Evolutionary conservation across 139 green algal genomes (phyloP).

Genomic region (Gonium pectorale): DNA sequence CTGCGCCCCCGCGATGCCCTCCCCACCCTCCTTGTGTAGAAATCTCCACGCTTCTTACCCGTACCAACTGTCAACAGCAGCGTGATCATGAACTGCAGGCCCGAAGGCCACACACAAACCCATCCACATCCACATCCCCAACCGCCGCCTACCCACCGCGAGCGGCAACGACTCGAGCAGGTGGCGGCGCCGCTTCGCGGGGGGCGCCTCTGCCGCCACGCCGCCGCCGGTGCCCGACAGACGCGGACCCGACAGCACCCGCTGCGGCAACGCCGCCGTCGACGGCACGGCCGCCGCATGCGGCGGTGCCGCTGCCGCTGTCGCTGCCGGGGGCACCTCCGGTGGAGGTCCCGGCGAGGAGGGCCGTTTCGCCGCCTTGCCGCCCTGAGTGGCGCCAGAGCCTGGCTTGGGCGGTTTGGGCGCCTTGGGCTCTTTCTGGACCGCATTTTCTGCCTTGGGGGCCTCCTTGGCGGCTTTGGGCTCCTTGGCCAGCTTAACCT

Average conservation of each 20-base stretch:
- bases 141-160: not conserved
- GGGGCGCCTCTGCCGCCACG: not conserved
- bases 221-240: not conserved
- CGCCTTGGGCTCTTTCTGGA: not conserved
- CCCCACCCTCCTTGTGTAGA: too few species aligned
- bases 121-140: not conserved
- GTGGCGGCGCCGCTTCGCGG: not conserved
- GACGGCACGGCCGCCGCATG: not conserved
- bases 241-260: not conserved
- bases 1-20: too few species aligned
- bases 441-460: not conserved
- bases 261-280: not conserved
- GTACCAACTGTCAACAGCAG: too few species aligned
- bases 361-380: not conserved
- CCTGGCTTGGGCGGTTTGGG: too few species aligned
- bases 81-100: too few species aligned
- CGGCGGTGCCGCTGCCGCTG: not conserved
- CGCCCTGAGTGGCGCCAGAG: too few species aligned
- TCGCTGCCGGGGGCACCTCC: not conserved
- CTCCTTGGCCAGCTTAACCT: too few species aligned
- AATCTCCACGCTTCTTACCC: too few species aligned
- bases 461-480: too few species aligned
- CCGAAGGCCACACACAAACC: not conserved
- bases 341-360: not conserved
- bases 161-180: slow-evolving; percentile 10